phyloP scores from a whole-genome alignment of 139 green algal genomes.

The Micractinium sp. region DNA sequence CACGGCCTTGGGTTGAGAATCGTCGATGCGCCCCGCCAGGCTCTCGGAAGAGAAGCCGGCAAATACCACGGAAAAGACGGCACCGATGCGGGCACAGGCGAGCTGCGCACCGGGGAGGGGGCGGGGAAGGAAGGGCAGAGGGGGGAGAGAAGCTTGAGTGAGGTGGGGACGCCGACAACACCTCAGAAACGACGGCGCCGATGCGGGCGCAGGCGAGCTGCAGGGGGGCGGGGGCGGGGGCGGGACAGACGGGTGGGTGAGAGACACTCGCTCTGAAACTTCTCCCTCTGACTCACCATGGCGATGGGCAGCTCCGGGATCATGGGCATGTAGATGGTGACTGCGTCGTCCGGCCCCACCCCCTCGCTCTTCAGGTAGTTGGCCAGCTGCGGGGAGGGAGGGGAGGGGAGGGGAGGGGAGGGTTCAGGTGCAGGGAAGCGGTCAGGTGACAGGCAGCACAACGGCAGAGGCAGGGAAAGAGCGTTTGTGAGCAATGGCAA shows the following conservation, averaged over 20 bases:
- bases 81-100: slow-evolving; percentile 94
- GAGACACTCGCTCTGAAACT: too few relatives aligned
- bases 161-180: background rate
- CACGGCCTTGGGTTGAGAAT: slow-evolving; percentile 61
- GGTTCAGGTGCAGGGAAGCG: background rate
- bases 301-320: slow-evolving; percentile 87
- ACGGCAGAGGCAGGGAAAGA: too few relatives aligned
- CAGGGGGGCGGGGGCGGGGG: too few relatives aligned
- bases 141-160: background rate
- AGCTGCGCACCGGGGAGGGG: slow-evolving; percentile 54
- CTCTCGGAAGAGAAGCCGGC: slow-evolving; percentile 92
- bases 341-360: slow-evolving; percentile 85
- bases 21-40: slow-evolving; percentile 74
- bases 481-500: too few relatives aligned
- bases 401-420: background rate
- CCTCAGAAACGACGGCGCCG: background rate
- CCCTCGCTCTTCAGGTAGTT: slow-evolving; percentile 89
- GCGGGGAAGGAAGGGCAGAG: background rate
- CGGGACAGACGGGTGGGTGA: too few relatives aligned
- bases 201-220: background rate
- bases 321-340: slow-evolving; percentile 98
- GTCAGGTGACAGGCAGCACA: background rate
- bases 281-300: slow-evolving; percentile 59
- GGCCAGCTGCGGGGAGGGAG: slow-evolving; percentile 46
- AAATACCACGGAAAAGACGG: slow-evolving; percentile 96